Evolutionary conservation across 2,329 filamentous ascomycete genomes (phyloP).

Genomic region (Arthrobotrys pseudoclavata): DNA sequence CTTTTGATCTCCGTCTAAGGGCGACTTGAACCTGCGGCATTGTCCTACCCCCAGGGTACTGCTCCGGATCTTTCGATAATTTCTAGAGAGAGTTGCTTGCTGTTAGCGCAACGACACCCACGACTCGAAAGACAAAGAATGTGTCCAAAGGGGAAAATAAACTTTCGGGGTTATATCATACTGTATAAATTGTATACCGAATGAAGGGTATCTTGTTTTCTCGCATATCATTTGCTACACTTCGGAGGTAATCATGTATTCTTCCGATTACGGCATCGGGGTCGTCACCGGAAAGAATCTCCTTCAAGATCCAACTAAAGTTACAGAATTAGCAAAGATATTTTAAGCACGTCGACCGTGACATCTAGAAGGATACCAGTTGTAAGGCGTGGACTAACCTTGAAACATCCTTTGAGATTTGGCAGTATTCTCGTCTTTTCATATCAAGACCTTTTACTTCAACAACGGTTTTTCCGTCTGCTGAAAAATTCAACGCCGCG

Average conservation of each 20-base stretch:
- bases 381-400: conserved; percentile 66
- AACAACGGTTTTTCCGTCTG: conserved; percentile 94
- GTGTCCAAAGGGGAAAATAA: no score
- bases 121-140: not conserved
- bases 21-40: conserved; percentile 99
- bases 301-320: conserved; percentile 81
- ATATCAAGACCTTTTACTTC: conserved; percentile 99
- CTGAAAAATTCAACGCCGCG: conserved; percentile 92
- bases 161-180: conserved; percentile 63
- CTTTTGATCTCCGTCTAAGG: conserved; percentile 85
- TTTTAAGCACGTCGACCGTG: not conserved
- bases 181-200: conserved; percentile 97
- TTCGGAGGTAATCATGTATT: conserved; percentile 91
- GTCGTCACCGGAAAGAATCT: conserved; percentile 93
- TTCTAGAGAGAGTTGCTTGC: conserved; percentile 70
- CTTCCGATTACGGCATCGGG: conserved; percentile 87
- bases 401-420: conserved; percentile 93
- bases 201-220: conserved; percentile 79
- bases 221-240: conserved; percentile 88
- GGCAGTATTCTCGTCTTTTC: conserved; percentile 96
- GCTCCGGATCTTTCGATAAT: conserved; percentile 90
- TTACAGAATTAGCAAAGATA: conserved; percentile 57
- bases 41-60: conserved; percentile 92
- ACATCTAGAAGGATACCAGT: not conserved
- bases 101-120: conserved; percentile 60